A percentile compares a stretch with the other conserved stretches of the same genome.
Evolutionary conservation across 2,329 filamentous ascomycete species (phyloP).

Genomic region (Lithohypha guttulata): DNA sequence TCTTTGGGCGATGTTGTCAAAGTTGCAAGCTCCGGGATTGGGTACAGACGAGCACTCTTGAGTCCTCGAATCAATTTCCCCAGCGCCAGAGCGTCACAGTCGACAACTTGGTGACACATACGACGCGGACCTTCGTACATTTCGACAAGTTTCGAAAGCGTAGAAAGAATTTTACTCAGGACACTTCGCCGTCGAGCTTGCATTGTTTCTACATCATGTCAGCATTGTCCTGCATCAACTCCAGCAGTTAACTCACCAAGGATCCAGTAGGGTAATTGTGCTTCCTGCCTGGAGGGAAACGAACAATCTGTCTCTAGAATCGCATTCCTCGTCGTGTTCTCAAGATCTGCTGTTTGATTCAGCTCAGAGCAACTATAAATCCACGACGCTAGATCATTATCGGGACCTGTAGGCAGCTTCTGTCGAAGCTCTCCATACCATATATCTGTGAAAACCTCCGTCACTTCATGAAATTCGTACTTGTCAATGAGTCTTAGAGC

Average conservation of each 20-base stretch:
- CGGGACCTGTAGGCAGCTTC: neutral
- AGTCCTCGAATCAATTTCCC: neutral
- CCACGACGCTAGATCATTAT: neutral
- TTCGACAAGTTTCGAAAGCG: neutral
- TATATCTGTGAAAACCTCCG: constrained; percentile 12
- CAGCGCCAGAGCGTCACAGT: neutral
- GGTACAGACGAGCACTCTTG: neutral
- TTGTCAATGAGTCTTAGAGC: constrained; percentile 19
- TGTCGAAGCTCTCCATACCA: constrained; percentile 13
- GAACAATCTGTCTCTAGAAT: neutral
- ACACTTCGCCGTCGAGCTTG: neutral
- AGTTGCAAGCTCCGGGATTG: neutral
- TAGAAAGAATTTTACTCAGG: neutral
- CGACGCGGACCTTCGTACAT: neutral
- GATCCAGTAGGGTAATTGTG: neutral
- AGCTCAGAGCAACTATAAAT: neutral
- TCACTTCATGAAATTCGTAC: constrained; percentile 18
- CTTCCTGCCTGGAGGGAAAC: neutral
- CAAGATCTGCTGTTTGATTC: neutral
- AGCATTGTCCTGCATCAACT: neutral
- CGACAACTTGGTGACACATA: neutral
- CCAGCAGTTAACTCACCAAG: neutral
- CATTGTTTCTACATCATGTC: neutral
- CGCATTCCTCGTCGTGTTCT: neutral
- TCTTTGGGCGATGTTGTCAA: neutral